Base-by-base conservation (phyloP, 83 land plant species). In the Diphasiastrum complanatum region DNA sequence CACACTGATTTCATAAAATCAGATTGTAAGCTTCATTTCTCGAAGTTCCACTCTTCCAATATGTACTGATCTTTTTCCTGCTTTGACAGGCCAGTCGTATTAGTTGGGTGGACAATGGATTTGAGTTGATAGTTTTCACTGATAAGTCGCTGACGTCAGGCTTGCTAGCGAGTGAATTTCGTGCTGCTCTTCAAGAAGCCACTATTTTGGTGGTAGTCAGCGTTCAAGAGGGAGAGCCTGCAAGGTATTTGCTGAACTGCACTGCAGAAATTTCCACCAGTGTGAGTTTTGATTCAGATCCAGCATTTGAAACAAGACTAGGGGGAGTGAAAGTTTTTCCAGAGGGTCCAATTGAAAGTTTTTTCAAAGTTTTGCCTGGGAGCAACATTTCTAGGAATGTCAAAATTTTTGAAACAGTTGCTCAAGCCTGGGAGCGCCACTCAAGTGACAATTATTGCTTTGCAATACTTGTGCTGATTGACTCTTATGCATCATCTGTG, bases 391-490 rank as follows among this genome's bases (percentile, higher is more conserved):
- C 66, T 25, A 79, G 80, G 64, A 74, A 79, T 0, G 33, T 45
- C 23, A 85, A 84, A 65, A 76, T 81, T 18, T 59, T 79, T 14
- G 63, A 40, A 25, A 68, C 83, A 28, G 81, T 92, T 29, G 64
- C 74, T 2, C 85, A 92, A 69, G 91, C 98, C 49, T 92, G 98
- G 98, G 78, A 57, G n/a, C 79, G 98, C 0, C 58, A 70, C 49
- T 89, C 80, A 57, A 70, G 91, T 37, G 98, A 92, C 43, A 87
- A 92, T 45, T 77, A 85, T 38, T 71, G 96, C 32, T 92, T 92
- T 68, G 80, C 79, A 37, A 50, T 92, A 25, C 67, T 92, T 43
- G 78, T 88, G 38, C 81, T 92, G 50, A 85, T 92, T 56, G 88
- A 92, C 64, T 77, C 91, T n/a, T 92, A 73, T 62, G 78, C 85